These are phyloP conservation scores for Clausena lansium DNA, from an alignment of 345 rosid species.

Conservation along the genomic window DNA sequence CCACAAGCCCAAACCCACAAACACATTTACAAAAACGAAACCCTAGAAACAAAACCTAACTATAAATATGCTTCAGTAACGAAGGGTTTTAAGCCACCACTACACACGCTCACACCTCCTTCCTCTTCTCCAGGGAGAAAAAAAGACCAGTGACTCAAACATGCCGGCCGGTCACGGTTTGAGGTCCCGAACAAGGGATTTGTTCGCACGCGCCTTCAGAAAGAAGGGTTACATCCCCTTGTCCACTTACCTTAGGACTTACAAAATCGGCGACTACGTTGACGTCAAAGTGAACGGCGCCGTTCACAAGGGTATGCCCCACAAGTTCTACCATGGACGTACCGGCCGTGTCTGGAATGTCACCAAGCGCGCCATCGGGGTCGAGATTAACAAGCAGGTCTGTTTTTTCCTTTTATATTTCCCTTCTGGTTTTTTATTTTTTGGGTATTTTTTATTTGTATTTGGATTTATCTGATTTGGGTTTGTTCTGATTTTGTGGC, in stretches of 20 bases:
- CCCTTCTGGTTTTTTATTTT: background rate
- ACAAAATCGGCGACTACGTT: slow-evolving; percentile 64
- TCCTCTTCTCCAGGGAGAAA: background rate
- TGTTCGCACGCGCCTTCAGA: slow-evolving; percentile 66
- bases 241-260: slow-evolving; percentile 62
- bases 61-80: background rate
- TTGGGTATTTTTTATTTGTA: background rate
- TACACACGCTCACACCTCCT: background rate
- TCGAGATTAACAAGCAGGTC: slow-evolving; percentile 78
- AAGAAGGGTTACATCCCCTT: slow-evolving; percentile 78
- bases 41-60: slow-evolving; percentile 6
- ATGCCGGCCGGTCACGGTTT: slow-evolving; percentile 84
- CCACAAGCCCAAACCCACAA: background rate
- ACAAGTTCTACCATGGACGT: slow-evolving; percentile 82
- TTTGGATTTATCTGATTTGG: background rate
- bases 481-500: background rate
- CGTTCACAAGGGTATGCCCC: slow-evolving; percentile 83
- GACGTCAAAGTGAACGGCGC: slow-evolving; percentile 79
- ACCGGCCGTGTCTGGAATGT: slow-evolving; percentile 82
- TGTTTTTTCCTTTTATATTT: background rate
- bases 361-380: slow-evolving; percentile 79
- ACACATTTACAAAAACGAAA: background rate
- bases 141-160: slow-evolving; percentile 5
- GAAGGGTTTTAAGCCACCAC: background rate
- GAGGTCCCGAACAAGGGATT: slow-evolving; percentile 59